Evolutionary conservation across 331 rosid species (phyloP).

Genomic region (Rhamnella rubrinervis): DNA sequence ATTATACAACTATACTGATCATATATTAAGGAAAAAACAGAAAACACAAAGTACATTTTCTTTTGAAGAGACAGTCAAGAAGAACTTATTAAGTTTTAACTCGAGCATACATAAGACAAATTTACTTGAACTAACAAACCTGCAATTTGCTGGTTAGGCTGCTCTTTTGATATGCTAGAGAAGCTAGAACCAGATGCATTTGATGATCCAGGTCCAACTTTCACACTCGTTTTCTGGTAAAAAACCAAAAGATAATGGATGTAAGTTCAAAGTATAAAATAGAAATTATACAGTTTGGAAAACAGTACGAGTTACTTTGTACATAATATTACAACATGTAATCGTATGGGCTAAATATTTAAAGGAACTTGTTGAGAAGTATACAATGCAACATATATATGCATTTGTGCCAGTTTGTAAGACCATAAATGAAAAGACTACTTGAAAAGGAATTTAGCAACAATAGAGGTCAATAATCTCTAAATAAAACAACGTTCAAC

Average conservation of each 20-base stretch:
- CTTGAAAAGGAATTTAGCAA: conserved; percentile 10
- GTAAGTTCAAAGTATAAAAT: neutral
- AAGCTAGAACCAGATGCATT: conserved; percentile 61
- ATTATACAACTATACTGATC: too few species aligned
- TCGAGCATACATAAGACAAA: conserved; percentile 10
- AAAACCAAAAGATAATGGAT: neutral
- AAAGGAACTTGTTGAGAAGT: too few species aligned
- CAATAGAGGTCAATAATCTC: neutral
- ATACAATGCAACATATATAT: neutral
- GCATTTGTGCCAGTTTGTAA: neutral
- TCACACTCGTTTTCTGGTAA: conserved; percentile 41
- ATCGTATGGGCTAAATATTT: neutral
- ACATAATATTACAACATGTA: neutral
- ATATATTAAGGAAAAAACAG: too few species aligned
- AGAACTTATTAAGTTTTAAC: conserved; percentile 6
- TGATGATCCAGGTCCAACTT: conserved; percentile 54
- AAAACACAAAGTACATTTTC: too few species aligned
- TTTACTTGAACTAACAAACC: conserved; percentile 46
- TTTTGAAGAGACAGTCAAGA: conserved; percentile 9
- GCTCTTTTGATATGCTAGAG: conserved; percentile 61
- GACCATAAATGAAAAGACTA: conserved; percentile 12
- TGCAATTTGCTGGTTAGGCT: conserved; percentile 38
- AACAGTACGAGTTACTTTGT: neutral
- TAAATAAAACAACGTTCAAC: neutral
- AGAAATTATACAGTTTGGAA: neutral